Base-by-base conservation (phyloP, 2,329 filamentous ascomycete genomes). In the Geosmithia putterillii region DNA sequence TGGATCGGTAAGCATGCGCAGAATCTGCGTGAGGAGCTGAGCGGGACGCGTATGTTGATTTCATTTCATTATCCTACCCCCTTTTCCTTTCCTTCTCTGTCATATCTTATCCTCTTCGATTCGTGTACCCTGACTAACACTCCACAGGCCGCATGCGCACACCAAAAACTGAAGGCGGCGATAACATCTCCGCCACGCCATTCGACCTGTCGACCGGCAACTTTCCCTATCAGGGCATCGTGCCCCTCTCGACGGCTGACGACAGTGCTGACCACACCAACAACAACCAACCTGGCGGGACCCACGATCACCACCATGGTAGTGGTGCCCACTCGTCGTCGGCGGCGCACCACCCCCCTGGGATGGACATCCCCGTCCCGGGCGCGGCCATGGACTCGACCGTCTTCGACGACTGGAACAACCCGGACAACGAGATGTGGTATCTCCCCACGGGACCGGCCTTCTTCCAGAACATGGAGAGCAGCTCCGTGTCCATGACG, bases 391-490 rank as follows among this genome's bases (percentile, higher is more conserved):
- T 61, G 45, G 61, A 64, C 46, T 58, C 63, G 35, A 63, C 61
- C 43, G 57, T 73, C 12, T 73, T 74, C 42, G 65, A 74, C 42
- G 74, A 76, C 42, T 79, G 75, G 75, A 64, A 64, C 44, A 69
- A 66, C 45, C 63, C 70, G 3, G 66, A 69, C 46, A 72, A 70
- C 52, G 76, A 80, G 52, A 77, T 82, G 73, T 82, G 78, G 78
- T 82, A 81, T 53, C 64, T 82, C 1, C 77, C 78, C 1, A 67
- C 78, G 0, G 78, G 78, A 0, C 67, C 77, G 2, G 76, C 76
- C 4, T 76, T 82, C 45, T 81, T 79, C 58, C 76, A 81, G 52
- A 81, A 79, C 54, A 69, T 80, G 52, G 74, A 73, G 46, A 76
- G 76, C 48, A 69, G 69, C 28, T 69, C 69, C 7, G 76, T 81